These are phyloP conservation scores for Crithidia mellificae DNA, from an alignment of 208 protist genomes.

Conservation along the genomic window DNA sequence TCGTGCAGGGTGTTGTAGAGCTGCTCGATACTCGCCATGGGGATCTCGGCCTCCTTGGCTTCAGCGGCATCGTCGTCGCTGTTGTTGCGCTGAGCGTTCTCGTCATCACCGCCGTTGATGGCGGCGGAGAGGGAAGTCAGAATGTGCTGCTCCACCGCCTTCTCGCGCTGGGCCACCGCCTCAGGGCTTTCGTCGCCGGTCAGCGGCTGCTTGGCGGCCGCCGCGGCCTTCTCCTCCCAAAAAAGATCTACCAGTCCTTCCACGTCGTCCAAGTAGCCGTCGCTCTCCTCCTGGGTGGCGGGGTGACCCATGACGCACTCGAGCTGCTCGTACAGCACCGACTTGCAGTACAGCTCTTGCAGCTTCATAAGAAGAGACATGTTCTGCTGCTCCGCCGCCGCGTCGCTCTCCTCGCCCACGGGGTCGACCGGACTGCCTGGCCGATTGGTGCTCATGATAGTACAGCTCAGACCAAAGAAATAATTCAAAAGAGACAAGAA, in stretches of 20 bases:
- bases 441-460: slow-evolving; percentile 2
- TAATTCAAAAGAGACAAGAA: slow-evolving; percentile 1
- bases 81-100: slow-evolving; percentile 13
- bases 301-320: slow-evolving; percentile 75
- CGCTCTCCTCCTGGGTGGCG: slow-evolving; percentile 54
- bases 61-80: no score
- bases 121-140: slow-evolving; percentile 22
- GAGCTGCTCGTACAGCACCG: slow-evolving; percentile 73
- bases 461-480: slow-evolving; percentile 3
- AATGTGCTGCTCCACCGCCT: slow-evolving; percentile 30
- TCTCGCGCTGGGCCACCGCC: slow-evolving; percentile 12
- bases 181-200: slow-evolving; percentile 3
- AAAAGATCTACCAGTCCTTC: slow-evolving; percentile 73
- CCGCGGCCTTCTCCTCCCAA: slow-evolving; percentile 23
- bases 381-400: slow-evolving; percentile 46
- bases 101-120: slow-evolving; percentile 23
- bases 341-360: slow-evolving; percentile 83
- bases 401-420: slow-evolving; percentile 19
- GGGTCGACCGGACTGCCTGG: not conserved
- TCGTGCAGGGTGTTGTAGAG: slow-evolving; percentile 63
- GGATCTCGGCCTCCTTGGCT: slow-evolving; percentile 51
- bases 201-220: slow-evolving; percentile 10
- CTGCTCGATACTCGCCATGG: slow-evolving; percentile 48
- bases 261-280: slow-evolving; percentile 84
- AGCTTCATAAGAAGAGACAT: slow-evolving; percentile 56